Conservation (phyloP, 495 filamentous ascomycete species). For the Neurospora sp. region DNA sequence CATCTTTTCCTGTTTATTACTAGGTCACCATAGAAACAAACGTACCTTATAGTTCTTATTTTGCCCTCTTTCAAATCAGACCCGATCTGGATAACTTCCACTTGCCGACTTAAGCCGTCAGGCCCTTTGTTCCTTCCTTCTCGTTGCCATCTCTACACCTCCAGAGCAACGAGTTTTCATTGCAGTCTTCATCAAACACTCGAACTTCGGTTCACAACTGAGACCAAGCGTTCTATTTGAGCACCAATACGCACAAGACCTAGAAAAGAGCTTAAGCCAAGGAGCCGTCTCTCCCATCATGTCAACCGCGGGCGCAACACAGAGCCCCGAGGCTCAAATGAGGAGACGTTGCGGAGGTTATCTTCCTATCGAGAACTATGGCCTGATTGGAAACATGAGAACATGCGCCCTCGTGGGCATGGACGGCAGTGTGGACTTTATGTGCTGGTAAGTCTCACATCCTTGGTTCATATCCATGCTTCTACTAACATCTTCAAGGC, state of each 20-base stretch:
- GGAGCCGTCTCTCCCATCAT: slow-evolving; percentile 2
- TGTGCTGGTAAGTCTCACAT: slow-evolving; percentile 51
- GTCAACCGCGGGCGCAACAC: slow-evolving; percentile 9
- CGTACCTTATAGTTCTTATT: background rate
- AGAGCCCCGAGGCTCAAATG: slow-evolving; percentile 14
- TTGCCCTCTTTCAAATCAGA: background rate
- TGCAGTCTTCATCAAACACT: background rate
- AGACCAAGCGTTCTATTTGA: background rate
- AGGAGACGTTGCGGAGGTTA: slow-evolving; percentile 30
- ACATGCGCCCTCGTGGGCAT: slow-evolving; percentile 65
- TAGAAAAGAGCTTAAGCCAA: background rate
- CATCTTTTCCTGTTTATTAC: background rate
- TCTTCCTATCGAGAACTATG: slow-evolving; percentile 64
- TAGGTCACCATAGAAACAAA: background rate
- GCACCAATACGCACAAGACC: background rate
- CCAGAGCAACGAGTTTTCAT: background rate
- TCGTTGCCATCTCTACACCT: background rate
- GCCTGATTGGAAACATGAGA: slow-evolving; percentile 66
- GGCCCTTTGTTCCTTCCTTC: background rate
- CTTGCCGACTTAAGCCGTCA: background rate
- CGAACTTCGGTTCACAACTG: background rate
- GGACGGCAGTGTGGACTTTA: slow-evolving; percentile 60
- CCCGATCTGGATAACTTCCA: background rate
- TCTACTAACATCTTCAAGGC: slow-evolving; percentile 30
- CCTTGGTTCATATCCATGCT: background rate